These are phyloP conservation scores for Reticulascus tulasneorum DNA, from an alignment of 2,329 filamentous ascomycete species.

Conservation along the genomic window DNA sequence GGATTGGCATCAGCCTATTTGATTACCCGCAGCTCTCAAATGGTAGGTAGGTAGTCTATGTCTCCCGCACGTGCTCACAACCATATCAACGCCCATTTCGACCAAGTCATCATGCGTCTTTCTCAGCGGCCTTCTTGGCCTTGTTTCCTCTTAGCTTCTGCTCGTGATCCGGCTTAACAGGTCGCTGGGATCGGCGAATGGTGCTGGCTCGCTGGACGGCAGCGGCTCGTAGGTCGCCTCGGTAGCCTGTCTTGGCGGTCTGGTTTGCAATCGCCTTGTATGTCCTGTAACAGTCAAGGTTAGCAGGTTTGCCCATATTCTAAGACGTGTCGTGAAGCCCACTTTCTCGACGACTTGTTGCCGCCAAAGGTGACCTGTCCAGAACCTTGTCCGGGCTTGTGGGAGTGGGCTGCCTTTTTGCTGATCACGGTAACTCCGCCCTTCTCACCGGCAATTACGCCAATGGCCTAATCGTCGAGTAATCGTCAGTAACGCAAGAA, in stretches of 20 bases:
- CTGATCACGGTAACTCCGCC: constrained; percentile 75
- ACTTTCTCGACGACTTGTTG: constrained; percentile 72
- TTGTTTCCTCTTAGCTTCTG: constrained; percentile 75
- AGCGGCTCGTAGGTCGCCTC: constrained; percentile 68
- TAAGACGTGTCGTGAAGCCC: no score
- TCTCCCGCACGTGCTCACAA: no score
- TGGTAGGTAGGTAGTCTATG: no score
- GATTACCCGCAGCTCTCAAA: no score
- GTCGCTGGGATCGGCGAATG: constrained; percentile 73
- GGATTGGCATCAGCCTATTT: no score
- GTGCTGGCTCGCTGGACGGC: constrained; percentile 86
- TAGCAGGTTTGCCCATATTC: background rate
- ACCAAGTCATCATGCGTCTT: constrained; percentile 30
- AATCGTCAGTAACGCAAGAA: constrained; percentile 6
- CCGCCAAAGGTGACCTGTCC: constrained; percentile 65
- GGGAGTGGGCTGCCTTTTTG: constrained; percentile 73
- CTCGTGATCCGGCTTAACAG: constrained; percentile 71
- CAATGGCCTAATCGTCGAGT: constrained; percentile 63
- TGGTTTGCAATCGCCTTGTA: constrained; percentile 84
- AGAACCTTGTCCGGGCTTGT: constrained; percentile 68
- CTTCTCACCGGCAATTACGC: constrained; percentile 70
- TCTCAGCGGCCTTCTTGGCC: constrained; percentile 68
- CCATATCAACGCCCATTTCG: no score
- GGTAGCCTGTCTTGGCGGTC: constrained; percentile 83
- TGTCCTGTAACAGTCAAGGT: constrained; percentile 52